Evolutionary conservation across 2,329 filamentous ascomycete species (phyloP).

Genomic region (Cytospora piceae): DNA sequence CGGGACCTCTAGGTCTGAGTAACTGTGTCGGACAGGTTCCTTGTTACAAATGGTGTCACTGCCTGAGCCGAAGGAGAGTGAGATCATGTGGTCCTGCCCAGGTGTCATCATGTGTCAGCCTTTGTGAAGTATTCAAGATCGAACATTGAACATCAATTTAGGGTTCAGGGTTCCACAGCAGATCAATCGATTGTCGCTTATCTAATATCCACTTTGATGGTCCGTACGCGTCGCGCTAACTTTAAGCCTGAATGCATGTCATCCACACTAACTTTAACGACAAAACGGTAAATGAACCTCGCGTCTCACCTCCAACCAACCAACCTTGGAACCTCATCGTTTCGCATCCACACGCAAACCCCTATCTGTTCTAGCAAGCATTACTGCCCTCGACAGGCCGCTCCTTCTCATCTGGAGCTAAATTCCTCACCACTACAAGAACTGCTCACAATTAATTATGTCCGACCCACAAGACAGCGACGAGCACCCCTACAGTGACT

Average conservation of each 20-base stretch:
- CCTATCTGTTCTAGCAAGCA: no score
- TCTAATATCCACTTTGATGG: not conserved
- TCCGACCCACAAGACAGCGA: conserved; percentile 11
- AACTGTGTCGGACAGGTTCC: no score
- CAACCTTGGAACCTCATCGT: not conserved
- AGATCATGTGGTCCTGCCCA: no score
- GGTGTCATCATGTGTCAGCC: no score
- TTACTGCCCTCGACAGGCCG: no score
- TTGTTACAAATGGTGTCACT: no score
- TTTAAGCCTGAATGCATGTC: conserved; percentile 12
- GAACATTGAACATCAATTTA: no score
- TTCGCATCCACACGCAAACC: not conserved
- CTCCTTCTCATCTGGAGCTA: no score
- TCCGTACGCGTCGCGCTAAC: not conserved
- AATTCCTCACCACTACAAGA: not conserved
- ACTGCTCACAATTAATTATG: not conserved
- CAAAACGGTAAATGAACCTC: conserved; percentile 11
- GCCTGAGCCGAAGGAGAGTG: no score
- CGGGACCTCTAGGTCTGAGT: no score
- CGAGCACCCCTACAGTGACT: conserved; percentile 17
- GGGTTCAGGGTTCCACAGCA: no score
- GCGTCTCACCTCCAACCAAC: conserved; percentile 4
- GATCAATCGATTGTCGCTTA: not conserved
- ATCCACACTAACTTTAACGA: conserved; percentile 12
- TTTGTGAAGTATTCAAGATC: no score